Evolutionary conservation across 192 early-diverging fungal species (phyloP).

Genomic region (Umbelopsis sp.): DNA sequence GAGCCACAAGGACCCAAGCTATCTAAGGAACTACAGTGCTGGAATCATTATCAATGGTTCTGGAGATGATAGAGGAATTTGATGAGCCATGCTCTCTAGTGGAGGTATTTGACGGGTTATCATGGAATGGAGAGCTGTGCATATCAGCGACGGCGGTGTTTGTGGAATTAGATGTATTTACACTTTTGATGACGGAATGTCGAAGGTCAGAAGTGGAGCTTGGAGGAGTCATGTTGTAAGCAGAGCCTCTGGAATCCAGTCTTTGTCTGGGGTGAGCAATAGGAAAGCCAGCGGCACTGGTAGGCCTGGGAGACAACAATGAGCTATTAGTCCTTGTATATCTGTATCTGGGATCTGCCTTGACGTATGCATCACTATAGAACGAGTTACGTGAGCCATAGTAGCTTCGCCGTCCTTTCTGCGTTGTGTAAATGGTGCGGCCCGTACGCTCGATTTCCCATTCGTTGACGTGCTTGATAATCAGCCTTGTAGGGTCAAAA

Average conservation of each 20-base stretch:
- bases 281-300: not conserved
- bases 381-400: not conserved
- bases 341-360: not conserved
- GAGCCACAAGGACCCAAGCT: not conserved
- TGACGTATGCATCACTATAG: not conserved
- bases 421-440: constrained; percentile 15
- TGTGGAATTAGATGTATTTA: not conserved
- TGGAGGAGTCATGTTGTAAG: constrained; percentile 6
- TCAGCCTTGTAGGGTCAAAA: constrained; percentile 66
- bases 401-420: not conserved
- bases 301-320: not conserved
- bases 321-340: not conserved
- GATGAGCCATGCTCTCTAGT: not conserved
- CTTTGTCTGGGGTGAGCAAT: not conserved
- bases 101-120: not conserved
- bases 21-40: constrained; percentile 7
- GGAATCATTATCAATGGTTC: constrained; percentile 7
- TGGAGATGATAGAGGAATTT: not conserved
- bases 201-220: constrained; percentile 4
- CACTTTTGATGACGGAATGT: constrained; percentile 1
- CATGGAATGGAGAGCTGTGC: not conserved
- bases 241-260: not conserved
- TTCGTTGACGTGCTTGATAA: constrained; percentile 61
- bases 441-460: constrained; percentile 58
- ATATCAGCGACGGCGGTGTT: not conserved